Evolutionary conservation across 352 stramenopile species (phyloP), one percentile per base, ranked within the genome.

Genomic region (Saprolegnia diclina): DNA sequence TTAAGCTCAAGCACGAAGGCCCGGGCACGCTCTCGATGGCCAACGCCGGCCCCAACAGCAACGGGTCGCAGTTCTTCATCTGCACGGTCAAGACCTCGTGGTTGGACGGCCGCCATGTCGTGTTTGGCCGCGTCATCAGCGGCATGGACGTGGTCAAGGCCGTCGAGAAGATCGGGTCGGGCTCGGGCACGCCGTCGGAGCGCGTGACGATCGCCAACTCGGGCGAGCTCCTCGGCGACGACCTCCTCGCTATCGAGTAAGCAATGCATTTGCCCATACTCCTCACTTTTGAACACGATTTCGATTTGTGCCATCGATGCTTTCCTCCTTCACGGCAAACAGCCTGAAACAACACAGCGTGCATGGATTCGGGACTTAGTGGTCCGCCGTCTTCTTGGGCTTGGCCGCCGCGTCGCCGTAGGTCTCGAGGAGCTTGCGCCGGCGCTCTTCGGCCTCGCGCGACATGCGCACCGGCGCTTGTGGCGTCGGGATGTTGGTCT

Each of bases 41-140:
- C 54, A 95, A 95, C 77, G 77, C 83, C 40, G 87, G 87, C 21
- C 73, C 78, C 45, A 92, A 93, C 78, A 92, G 89, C 40, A 99
- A 99, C 81, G 94, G 94, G 55, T 97, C 88, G 65, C 95, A 99
- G 81, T 99, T 99, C 76, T 99, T 99, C 79, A 98, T 99, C 69
- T 94, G 82, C 75, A 96, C 89, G 21, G 90, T 94, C 71, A 91
- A 95, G 79, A 96, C 89, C 6, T 88, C 86, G 74, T 96, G 88
- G 88, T 78, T 97, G 71, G 90, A 97, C 61, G 89, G 83, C 21
- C 80, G 79, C 52, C 85, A 93, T 74, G 85, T 93, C 42, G 85
- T 93, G 24, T 93, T 99, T 73, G 97, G 97, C 62, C 96, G 96
- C 67, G 94, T 99, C 13, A 71, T 97, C n/a, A 79, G 95, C 64